Evolutionary conservation across 352 stramenopile genomes (phyloP), one percentile per base, ranked within the genome.

Genomic region (Globisporangium splendens): DNA sequence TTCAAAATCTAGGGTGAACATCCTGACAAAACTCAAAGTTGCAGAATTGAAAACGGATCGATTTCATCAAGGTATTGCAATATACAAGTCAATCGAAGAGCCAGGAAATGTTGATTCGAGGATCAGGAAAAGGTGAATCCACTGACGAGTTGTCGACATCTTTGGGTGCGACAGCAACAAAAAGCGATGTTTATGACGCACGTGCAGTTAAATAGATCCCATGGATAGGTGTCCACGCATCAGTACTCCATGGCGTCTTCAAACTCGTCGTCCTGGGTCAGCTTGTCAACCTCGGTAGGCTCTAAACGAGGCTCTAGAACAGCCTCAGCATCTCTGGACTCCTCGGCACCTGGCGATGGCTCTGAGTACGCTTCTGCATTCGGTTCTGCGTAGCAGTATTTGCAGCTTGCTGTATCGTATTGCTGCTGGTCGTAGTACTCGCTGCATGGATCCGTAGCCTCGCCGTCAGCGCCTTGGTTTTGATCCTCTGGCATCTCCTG

Each of bases 171-270:
- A n/a, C n/a, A n/a, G n/a, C n/a, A n/a, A n/a, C 24, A 5, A 31
- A 31, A 31, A 31, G 24, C 24, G 24, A 22, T 56, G 46, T 56
- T 56, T 31, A 42, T 21, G 39, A 13, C 18, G 33, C 44, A 17
- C n/a, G 12, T 28, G 33, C 31, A 31, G 31, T 14, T 46, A 18
- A 20, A 21, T 46, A 41, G 47, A 52, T 39, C 17, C 21, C 20
- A 13, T 7, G 13, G 12, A 6, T 3, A 13, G 6, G 33, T 56
- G 33, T 47, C 5, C 24, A 5, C 33, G 17, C 35, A 38, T 52
- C 18, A 52, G 18, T 56, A 31, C 35, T 56, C 50, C 38, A 46
- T 8, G 1, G 50, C 35, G 20, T 56, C 50, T 56, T 56, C 50
- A 46, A 56, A 56, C 6, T 47, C 50, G 24, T 31, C 24, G 24